Evolutionary conservation across 768 basidiomycete species (phyloP), one percentile per base, ranked within the genome.

Genomic region (Rhizopogon roseolus): DNA sequence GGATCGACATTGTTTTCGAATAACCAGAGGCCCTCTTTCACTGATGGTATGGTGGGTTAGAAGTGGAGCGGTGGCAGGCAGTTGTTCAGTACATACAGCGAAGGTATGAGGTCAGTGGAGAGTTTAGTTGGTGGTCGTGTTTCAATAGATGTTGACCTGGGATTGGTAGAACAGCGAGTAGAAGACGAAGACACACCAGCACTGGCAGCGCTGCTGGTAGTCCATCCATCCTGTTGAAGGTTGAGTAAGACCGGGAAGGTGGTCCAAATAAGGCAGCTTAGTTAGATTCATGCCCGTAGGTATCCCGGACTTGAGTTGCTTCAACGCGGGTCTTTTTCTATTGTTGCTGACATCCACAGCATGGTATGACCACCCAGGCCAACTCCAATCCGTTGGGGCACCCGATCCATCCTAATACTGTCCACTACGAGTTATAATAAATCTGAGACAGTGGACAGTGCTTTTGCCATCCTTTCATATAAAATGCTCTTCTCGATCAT

Each of bases 21-120:
- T 14, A 98, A 79, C 70, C 86, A 93, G 5, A 96, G 77, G 16
- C 94, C 95, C 70, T 98, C 96, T 64, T 85, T 83, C 54, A 98
- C 96, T 98, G 57, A 56, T 54, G 60, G 50, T 58, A 16, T 53
- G 60, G 62, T 43, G 39, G 49, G 53, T 28, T 56, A 60, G 52
- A 32, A 11, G 50, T 39, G 22, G 25, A 54, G 32, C 28, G 0
- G 4, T 19, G n/a, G 19, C 34, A 27, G n/a, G 4, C 13, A 27
- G 27, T 13, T 43, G 17, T 25, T 32, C 25, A 13, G 8, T 53
- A 73, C 88, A 68, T 61, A 94, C 93, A 74, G 60, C 89, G 82
- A 17, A 83, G 72, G 66, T 87, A 87, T 8, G 89, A 85, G 5
- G 90, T 92, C 63, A 95, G 62, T 0, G 93, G 89, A 6, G 92